These are phyloP conservation scores for Kwoniella bestiolae DNA, from an alignment of 768 basidiomycete genomes.

Conservation along the genomic window DNA sequence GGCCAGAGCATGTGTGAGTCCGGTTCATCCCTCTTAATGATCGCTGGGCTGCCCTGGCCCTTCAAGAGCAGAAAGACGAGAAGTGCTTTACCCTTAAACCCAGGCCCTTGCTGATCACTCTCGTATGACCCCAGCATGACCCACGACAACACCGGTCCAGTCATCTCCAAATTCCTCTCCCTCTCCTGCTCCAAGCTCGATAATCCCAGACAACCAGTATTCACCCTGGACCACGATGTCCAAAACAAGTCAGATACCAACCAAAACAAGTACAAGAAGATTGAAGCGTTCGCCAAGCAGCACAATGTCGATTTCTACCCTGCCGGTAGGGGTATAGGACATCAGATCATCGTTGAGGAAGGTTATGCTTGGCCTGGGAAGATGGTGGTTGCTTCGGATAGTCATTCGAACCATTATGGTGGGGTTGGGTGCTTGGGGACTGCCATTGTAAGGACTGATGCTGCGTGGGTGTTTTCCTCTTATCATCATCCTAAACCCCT, in stretches of 20 bases:
- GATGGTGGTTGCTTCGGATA: conserved; percentile 93
- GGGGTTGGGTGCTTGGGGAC: conserved; percentile 97
- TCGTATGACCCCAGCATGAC: conserved; percentile 55
- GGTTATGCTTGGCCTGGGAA: conserved; percentile 97
- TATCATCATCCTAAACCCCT: no score
- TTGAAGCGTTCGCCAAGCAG: conserved; percentile 83
- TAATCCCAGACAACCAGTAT: conserved; percentile 82
- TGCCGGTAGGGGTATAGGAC: conserved; percentile 95
- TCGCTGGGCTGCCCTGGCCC: no score
- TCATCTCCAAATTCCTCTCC: conserved; percentile 95
- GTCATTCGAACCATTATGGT: conserved; percentile 98
- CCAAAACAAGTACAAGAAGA: conserved; percentile 85
- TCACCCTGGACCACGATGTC: conserved; percentile 97
- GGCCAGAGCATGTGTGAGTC: conserved; percentile 81
- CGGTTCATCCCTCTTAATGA: background rate
- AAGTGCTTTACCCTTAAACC: no score
- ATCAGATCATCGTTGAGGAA: conserved; percentile 96
- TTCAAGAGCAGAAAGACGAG: no score
- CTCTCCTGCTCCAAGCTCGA: conserved; percentile 86
- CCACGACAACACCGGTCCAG: conserved; percentile 92
- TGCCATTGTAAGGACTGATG: conserved; percentile 81
- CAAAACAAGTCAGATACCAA: conserved; percentile 93
- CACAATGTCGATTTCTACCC: conserved; percentile 94
- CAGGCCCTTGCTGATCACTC: background rate
- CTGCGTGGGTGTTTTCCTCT: conserved; percentile 35